A percentile compares a stretch with the other conserved stretches of the same genome.
Conservation (phyloP, 176 grass and related monocot genomes). For the Typha latifolia region DNA sequence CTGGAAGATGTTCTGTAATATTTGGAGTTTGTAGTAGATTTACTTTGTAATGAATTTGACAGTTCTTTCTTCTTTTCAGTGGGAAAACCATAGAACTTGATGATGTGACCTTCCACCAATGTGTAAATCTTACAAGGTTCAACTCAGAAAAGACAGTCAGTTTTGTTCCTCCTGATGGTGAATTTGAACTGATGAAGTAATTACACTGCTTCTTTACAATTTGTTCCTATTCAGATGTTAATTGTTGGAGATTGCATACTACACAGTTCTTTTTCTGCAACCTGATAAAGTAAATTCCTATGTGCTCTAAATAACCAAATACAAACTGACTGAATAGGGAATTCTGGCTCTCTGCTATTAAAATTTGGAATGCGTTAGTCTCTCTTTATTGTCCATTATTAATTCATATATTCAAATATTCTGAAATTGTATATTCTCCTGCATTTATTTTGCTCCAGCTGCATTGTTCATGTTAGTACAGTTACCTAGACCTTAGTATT, state of each 20-base stretch:
- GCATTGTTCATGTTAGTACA: no score
- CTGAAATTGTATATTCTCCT: no score
- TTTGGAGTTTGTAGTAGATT: not conserved
- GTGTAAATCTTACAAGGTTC: constrained; percentile 97
- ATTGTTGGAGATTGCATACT: not conserved
- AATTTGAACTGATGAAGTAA: constrained; percentile 99
- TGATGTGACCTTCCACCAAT: constrained; percentile 99
- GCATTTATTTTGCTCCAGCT: no score
- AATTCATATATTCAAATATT: no score
- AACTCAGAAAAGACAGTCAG: constrained; percentile 99
- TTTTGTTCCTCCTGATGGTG: constrained; percentile 96
- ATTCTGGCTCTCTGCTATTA: no score
- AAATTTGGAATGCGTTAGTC: no score
- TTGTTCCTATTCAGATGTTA: constrained; percentile 14
- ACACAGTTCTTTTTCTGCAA: not conserved
- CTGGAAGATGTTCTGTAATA: not conserved
- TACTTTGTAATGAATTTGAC: not conserved
- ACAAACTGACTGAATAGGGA: no score
- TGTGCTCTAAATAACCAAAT: not conserved
- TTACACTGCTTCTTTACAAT: constrained; percentile 20
- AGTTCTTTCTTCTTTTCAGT: constrained; percentile 32
- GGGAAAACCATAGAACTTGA: constrained; percentile 99
- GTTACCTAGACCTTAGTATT: no score
- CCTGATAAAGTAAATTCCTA: not conserved
- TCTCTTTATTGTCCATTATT: no score